These are phyloP conservation scores for Gynochthodes officinalis DNA, from an alignment of 257 asterid genomes.

Conservation along the genomic window DNA sequence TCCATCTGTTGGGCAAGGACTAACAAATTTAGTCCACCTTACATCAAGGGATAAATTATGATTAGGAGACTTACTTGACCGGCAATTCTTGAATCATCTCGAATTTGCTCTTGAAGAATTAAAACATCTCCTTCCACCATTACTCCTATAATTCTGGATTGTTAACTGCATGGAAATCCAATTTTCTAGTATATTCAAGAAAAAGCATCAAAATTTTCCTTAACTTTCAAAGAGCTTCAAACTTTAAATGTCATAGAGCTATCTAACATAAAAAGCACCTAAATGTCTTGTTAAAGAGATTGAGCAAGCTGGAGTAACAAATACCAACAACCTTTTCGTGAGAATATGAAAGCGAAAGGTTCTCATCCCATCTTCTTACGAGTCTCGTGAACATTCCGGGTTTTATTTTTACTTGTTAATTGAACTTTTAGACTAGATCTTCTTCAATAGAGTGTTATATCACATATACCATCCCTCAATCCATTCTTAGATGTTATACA, in stretches of 20 bases:
- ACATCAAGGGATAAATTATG: too few species aligned
- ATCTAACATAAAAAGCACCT: not conserved
- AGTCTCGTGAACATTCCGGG: too few species aligned
- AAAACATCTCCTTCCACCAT: conserved; percentile 21
- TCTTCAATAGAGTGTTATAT: not conserved
- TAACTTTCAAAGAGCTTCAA: not conserved
- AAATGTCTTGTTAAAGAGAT: not conserved
- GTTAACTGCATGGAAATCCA: conserved; percentile 25
- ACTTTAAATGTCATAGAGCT: too few species aligned
- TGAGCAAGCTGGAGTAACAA: too few species aligned
- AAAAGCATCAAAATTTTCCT: not conserved
- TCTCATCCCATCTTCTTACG: too few species aligned
- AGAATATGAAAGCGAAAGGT: too few species aligned
- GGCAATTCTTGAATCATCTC: not conserved
- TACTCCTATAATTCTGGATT: conserved; percentile 26
- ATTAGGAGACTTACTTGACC: not conserved
- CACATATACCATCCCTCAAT: not conserved
- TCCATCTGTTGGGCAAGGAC: too few species aligned
- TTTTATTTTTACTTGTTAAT: not conserved
- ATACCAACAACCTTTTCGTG: too few species aligned
- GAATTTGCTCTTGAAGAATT: conserved; percentile 1
- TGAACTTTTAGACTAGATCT: not conserved
- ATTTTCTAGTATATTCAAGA: not conserved
- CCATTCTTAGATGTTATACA: not conserved
- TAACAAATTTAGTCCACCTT: too few species aligned